Conservation (phyloP, 257 asterid genomes). For the Voacanga thouarsii region DNA sequence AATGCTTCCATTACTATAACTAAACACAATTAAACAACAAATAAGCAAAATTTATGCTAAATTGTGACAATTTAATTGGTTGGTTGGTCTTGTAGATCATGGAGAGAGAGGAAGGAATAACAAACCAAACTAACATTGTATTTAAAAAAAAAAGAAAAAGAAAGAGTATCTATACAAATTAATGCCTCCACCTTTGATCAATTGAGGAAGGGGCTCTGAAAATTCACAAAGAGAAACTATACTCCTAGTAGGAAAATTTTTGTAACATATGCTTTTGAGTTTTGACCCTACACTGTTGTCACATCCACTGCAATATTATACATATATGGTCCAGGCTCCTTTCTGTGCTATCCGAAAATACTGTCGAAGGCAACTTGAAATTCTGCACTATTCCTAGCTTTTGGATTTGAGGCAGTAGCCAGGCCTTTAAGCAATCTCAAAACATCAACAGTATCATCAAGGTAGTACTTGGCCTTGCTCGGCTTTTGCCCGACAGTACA, state of each 20-base stretch:
- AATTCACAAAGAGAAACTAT: too few species aligned
- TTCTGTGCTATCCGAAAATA: conserved; percentile 25
- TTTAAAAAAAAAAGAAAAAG: too few species aligned
- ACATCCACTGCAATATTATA: neutral
- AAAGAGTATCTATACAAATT: too few species aligned
- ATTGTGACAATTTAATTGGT: too few species aligned
- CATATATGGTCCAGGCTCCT: conserved; percentile 19
- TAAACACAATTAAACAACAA: too few species aligned
- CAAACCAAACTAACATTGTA: too few species aligned
- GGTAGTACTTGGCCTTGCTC: conserved; percentile 90
- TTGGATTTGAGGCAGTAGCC: conserved; percentile 56
- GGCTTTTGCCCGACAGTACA: conserved; percentile 96
- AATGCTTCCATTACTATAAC: too few species aligned
- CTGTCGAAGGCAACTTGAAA: conserved; percentile 63
- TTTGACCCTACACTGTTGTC: conserved; percentile 18
- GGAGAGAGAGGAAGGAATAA: too few species aligned
- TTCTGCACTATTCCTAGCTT: conserved; percentile 42
- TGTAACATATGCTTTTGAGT: conserved; percentile 4
- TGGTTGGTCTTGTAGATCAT: too few species aligned
- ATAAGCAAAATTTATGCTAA: too few species aligned
- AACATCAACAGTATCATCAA: conserved; percentile 72
- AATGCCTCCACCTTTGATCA: too few species aligned
- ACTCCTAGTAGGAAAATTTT: conserved; percentile 3
- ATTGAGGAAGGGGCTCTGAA: too few species aligned
- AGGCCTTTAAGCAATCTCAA: conserved; percentile 67